A percentile compares a stretch with the other conserved stretches of the same genome.
phyloP scores from a whole-genome alignment of 2,329 filamentous ascomycete genomes.

The Neopestalotiopsis clavispora region DNA sequence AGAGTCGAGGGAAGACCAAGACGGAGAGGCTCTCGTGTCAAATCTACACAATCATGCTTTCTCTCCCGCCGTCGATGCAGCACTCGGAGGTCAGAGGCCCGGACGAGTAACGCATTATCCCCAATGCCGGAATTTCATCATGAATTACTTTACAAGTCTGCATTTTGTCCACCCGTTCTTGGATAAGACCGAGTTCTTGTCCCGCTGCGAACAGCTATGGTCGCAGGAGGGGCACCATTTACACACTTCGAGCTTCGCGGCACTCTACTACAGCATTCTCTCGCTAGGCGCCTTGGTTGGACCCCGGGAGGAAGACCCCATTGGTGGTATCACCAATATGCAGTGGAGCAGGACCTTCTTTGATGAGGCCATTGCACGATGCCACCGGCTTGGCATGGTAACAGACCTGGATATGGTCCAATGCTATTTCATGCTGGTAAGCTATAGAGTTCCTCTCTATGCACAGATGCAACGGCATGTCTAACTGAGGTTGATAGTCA shows the following conservation, averaged over 20 bases:
- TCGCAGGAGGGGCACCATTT: conserved; percentile 27
- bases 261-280: conserved; percentile 51
- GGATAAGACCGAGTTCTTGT: conserved; percentile 48
- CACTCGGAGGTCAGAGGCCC: not conserved
- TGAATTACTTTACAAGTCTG: conserved; percentile 52
- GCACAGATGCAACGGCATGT: not conserved
- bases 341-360: conserved; percentile 53
- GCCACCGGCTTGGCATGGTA: conserved; percentile 45
- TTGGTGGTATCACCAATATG: conserved; percentile 48
- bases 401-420: conserved; percentile 54
- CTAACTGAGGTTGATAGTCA: conserved; percentile 33
- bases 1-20: conserved; percentile 25
- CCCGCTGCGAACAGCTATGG: conserved; percentile 49
- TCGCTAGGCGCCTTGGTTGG: conserved; percentile 51
- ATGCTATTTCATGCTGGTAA: conserved; percentile 50
- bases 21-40: conserved; percentile 45
- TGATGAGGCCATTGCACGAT: conserved; percentile 42
- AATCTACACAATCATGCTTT: conserved; percentile 52
- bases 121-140: conserved; percentile 49
- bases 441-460: conserved; percentile 1
- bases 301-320: conserved; percentile 45
- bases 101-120: conserved; percentile 37
- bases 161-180: conserved; percentile 54
- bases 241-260: conserved; percentile 46
- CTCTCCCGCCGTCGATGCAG: conserved; percentile 29